phyloP scores from a whole-genome alignment of 2,329 filamentous ascomycete species.

The Thielaviopsis ethacetica region DNA sequence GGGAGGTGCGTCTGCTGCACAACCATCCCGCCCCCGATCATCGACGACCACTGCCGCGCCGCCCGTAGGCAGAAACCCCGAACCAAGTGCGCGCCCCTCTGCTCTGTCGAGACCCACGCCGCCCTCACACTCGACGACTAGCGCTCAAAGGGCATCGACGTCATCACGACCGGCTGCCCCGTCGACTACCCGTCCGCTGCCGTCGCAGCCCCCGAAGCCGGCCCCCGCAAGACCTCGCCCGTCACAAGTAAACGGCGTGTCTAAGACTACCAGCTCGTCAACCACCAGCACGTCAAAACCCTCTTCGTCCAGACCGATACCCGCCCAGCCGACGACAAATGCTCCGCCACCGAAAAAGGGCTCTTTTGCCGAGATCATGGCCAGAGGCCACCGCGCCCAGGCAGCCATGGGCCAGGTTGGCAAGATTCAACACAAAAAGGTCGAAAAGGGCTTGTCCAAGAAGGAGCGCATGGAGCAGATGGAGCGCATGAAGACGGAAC shows the following conservation, averaged over 20 bases:
- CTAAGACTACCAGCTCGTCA: not conserved
- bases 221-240: slow-evolving; percentile 6
- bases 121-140: not conserved
- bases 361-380: slow-evolving; percentile 59
- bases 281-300: not conserved
- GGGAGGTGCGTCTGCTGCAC: not conserved
- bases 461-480: slow-evolving; percentile 33
- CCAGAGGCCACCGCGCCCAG: slow-evolving; percentile 51
- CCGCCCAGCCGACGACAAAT: not conserved
- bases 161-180: slow-evolving; percentile 16
- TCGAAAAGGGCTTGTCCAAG: slow-evolving; percentile 43
- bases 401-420: slow-evolving; percentile 44
- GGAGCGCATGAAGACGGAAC: slow-evolving; percentile 6
- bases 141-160: not conserved
- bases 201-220: slow-evolving; percentile 15
- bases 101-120: not conserved
- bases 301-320: not conserved
- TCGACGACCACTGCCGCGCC: not conserved
- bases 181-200: slow-evolving; percentile 18
- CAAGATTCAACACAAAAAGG: slow-evolving; percentile 59
- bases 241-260: slow-evolving; percentile 4
- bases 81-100: not conserved
- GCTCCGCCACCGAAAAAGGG: slow-evolving; percentile 46
- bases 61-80: not conserved
- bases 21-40: not conserved